Base-by-base conservation (phyloP, 2,329 filamentous ascomycete genomes). In the Dissoconium aciculare region DNA sequence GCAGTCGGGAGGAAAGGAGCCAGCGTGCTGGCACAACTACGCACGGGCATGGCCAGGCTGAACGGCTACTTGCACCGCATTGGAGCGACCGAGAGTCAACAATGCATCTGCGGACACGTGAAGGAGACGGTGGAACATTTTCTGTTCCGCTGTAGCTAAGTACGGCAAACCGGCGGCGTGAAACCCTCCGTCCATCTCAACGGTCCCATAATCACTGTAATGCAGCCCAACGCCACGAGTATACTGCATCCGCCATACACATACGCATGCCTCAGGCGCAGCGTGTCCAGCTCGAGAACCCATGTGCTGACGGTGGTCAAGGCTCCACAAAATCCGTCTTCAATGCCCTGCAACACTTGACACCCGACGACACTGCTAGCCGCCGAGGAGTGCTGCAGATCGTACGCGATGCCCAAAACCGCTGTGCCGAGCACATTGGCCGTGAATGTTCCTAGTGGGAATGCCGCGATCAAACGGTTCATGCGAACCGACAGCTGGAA, bases 371-470 rank as follows among this genome's bases (percentile, higher is more conserved):
- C 19, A 6, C 48, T 46, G 0, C 48, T 50, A 3, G 51, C 56
- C 3, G 41, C 47, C 15, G 35, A 30, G 3, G 66, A 57, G 45
- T 78, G 79, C 36, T 80, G 78, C 29, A 91, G 57, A 46, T 87
- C 78, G 59, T 69, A 89, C 10, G 71, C 66, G 63, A 81, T 73
- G 9, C 71, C 82, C 27, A 89, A 51, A 6, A 91, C 53, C 0
- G 64, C 64, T 0, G 80, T 83, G 2, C 83, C 84, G 5, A 74
- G 47, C 1, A 87, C 59, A 47, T 93, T 93, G 16, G 76, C 80
- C 1, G 59, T 54, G 45, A 92, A 91, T 0, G 84, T 93, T 3
- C 84, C 84, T 0, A 92, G 52, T 0, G 84, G 84, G 42, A 93
- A 92, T 0, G 64, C 58, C 0, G 70, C 53, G 1, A 71, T 41